Evolutionary conservation across 345 rosid species (phyloP).

Genomic region (Ceriops decandra): DNA sequence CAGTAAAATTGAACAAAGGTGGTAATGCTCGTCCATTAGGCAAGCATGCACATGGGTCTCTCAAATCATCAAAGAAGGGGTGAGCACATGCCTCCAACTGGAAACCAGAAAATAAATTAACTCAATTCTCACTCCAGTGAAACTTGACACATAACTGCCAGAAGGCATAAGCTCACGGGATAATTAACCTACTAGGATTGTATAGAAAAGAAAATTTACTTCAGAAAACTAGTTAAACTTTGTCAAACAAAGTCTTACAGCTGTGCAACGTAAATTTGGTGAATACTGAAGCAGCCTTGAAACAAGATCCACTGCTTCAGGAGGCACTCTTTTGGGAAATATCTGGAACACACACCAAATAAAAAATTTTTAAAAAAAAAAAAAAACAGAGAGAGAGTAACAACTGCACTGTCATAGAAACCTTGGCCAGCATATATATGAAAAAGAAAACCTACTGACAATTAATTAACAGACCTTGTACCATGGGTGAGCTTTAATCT

Average conservation of each 20-base stretch:
- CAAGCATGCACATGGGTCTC: slow-evolving; percentile 71
- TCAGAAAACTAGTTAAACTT: not conserved
- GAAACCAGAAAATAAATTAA: not conserved
- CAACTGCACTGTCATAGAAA: no score
- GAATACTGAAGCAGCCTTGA: slow-evolving; percentile 90
- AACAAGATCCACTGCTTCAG: slow-evolving; percentile 81
- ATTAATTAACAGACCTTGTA: slow-evolving; percentile 59
- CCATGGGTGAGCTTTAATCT: slow-evolving; percentile 99
- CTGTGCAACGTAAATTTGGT: slow-evolving; percentile 67
- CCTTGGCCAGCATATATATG: no score
- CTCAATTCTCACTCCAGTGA: not conserved
- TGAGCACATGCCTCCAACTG: slow-evolving; percentile 99
- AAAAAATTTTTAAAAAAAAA: not conserved
- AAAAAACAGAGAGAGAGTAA: not conserved
- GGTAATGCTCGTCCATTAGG: slow-evolving; percentile 91
- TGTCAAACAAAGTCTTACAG: slow-evolving; percentile 45
- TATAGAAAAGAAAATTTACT: not conserved
- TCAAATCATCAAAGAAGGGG: slow-evolving; percentile 83
- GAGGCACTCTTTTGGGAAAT: slow-evolving; percentile 62
- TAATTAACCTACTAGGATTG: no score
- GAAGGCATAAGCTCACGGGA: not conserved
- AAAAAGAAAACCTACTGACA: not conserved
- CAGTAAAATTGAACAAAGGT: slow-evolving; percentile 79
- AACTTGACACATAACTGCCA: not conserved
- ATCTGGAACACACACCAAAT: slow-evolving; percentile 39